These are phyloP conservation scores for Pleodorina starrii DNA, from an alignment of 139 green algal species.

Conservation along the genomic window DNA sequence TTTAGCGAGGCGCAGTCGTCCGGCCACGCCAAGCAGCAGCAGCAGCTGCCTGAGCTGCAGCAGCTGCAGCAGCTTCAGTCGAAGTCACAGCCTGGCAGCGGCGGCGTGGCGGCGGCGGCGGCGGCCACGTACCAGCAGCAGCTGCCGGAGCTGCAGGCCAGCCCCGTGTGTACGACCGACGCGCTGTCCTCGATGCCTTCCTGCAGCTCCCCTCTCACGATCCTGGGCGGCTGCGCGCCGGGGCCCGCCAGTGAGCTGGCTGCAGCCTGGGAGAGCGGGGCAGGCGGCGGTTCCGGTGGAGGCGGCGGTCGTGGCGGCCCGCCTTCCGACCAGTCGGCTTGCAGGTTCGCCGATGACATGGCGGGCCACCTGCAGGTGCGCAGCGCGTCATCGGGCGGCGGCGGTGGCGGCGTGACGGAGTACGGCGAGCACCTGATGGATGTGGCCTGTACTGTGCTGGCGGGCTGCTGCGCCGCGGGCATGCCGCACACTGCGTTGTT, in stretches of 20 bases:
- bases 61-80: too few species aligned
- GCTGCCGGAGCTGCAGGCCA: conserved; percentile 7
- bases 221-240: neutral
- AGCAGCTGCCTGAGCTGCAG: neutral
- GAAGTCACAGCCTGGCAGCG: too few species aligned
- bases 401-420: neutral
- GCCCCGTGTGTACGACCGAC: neutral
- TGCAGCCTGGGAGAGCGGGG: neutral
- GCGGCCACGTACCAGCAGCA: too few species aligned
- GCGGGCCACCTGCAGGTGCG: neutral
- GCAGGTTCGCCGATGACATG: neutral
- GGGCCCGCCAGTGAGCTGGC: neutral
- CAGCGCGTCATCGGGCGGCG: neutral
- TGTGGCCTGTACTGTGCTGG: conserved; percentile 38
- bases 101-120: too few species aligned
- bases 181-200: neutral
- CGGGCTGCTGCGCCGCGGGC: conserved; percentile 12
- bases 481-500: conserved; percentile 8
- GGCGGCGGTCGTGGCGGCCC: neutral
- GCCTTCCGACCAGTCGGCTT: neutral
- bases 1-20: neutral
- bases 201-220: neutral
- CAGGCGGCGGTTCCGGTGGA: neutral
- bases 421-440: conserved; percentile 25
- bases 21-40: neutral